Evolutionary conservation across 176 grass and related monocot genomes (phyloP), one percentile per base, ranked within the genome.

Genomic region (Poa pratensis): DNA sequence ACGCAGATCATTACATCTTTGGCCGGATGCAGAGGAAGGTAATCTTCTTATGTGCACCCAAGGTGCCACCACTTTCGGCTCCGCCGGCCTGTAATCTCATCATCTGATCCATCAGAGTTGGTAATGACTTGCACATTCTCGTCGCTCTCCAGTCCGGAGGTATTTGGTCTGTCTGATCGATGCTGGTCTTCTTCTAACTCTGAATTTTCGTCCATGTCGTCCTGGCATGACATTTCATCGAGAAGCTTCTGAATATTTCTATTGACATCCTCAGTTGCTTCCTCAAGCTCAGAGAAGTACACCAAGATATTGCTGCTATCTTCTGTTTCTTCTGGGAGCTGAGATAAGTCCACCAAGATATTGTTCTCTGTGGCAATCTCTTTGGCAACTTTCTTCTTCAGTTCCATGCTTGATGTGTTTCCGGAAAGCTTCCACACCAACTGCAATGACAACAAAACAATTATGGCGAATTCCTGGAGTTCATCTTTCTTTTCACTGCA

Each of bases 321-420:
- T 35, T 49, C 67, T 2, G 42, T 83, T 68, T 23, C 45, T 46
- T 84, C 75, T 46, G 58, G 75, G 63, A 90, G 37, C 42, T 77
- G 23, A 20, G 58, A 35, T 0, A 84, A 80, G 18, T 86, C 79
- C 55, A 83, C 24, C 39, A n/a, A 28, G 55, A 83, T 49, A 35
- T 86, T 86, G 74, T 83, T 86, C 74, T 90, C 84, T 0, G 46
- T 15, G 2, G 79, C 84, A 3, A 90, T 83, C 24, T 83, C 79
- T 78, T 83, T 90, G 10, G 69, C 20, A 26, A 90, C 74, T 42
- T 86, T 90, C 80, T 73, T 86, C 79, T 86, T 90, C 10, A 86
- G 48, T 12, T 86, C 66, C 73, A 79, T 86, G 74, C 24, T 40
- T 28, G 55, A 58, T 74, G 76, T 78, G 67, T 50, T 24, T 50